phyloP scores from a whole-genome alignment of 2,329 filamentous ascomycete species.

The Lasiodiplodia sp. region DNA sequence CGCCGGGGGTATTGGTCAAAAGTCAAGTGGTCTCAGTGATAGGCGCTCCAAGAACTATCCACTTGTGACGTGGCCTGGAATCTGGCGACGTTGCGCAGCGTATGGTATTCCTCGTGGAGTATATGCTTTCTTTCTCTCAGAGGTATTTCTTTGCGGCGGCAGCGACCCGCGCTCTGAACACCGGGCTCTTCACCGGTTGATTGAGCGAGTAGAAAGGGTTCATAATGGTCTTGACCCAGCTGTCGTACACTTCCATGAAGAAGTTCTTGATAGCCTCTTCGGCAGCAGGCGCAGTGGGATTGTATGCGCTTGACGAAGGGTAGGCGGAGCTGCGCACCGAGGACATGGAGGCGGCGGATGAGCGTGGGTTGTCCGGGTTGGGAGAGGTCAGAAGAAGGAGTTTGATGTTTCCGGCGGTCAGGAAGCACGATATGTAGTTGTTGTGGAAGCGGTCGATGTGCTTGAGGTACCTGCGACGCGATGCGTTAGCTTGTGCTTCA shows the following conservation, averaged over 20 bases:
- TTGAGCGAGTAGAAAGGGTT: constrained; percentile 92
- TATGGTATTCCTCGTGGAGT: background rate
- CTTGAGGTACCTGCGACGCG: constrained; percentile 80
- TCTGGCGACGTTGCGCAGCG: background rate
- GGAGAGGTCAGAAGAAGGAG: constrained; percentile 95
- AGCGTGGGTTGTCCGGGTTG: constrained; percentile 32
- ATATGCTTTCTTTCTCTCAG: constrained; percentile 51
- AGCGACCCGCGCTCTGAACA: constrained; percentile 82
- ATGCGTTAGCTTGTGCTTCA: constrained; percentile 1
- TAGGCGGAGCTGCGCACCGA: constrained; percentile 62
- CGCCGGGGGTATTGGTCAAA: background rate
- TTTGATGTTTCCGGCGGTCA: constrained; percentile 90
- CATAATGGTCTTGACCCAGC: constrained; percentile 96
- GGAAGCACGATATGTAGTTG: constrained; percentile 92
- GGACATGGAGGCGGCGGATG: constrained; percentile 38
- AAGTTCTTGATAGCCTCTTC: constrained; percentile 96
- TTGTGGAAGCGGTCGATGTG: constrained; percentile 97
- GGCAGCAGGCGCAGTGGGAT: constrained; percentile 86
- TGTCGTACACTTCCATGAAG: constrained; percentile 94
- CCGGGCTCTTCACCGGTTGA: constrained; percentile 82
- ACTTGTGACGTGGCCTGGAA: background rate
- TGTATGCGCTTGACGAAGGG: constrained; percentile 68
- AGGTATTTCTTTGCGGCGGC: constrained; percentile 94
- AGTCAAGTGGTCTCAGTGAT: background rate
- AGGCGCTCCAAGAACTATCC: background rate